Conservation (phyloP, 805 yeast genomes). For the Saccharomycopsis guyanensis region DNA sequence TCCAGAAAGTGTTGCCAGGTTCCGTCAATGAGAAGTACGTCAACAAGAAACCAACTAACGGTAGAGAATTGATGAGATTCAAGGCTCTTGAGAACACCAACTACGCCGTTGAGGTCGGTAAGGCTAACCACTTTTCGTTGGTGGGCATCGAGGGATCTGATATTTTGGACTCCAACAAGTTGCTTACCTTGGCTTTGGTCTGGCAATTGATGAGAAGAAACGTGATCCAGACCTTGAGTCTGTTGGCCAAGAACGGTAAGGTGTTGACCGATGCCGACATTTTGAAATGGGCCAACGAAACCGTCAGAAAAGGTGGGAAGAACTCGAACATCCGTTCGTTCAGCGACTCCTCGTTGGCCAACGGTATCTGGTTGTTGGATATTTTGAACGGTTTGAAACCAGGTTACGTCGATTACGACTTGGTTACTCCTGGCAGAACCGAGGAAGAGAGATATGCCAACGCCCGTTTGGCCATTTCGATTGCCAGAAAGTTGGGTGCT, state of each 20-base stretch:
- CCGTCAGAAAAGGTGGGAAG: slow-evolving; percentile 82
- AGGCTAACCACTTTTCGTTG: slow-evolving; percentile 82
- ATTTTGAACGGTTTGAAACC: slow-evolving; percentile 91
- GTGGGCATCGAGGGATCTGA: slow-evolving; percentile 99
- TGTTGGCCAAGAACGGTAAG: slow-evolving; percentile 63
- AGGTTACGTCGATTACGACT: slow-evolving; percentile 93
- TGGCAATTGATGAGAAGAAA: slow-evolving; percentile 99
- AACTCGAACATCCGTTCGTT: slow-evolving; percentile 66
- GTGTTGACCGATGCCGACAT: slow-evolving; percentile 81
- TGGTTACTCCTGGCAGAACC: slow-evolving; percentile 71
- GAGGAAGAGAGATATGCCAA: slow-evolving; percentile 88
- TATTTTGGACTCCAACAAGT: slow-evolving; percentile 86
- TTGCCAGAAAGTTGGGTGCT: slow-evolving; percentile 96
- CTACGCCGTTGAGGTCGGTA: slow-evolving; percentile 95
- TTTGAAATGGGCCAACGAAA: slow-evolving; percentile 87
- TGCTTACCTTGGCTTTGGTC: slow-evolving; percentile 84
- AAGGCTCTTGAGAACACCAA: slow-evolving; percentile 97
- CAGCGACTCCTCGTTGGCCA: slow-evolving; percentile 69
- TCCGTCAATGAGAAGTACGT: slow-evolving; percentile 71
- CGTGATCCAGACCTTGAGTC: slow-evolving; percentile 74
- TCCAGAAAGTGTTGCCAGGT: slow-evolving; percentile 93
- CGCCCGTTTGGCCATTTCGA: slow-evolving; percentile 94
- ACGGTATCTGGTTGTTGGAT: slow-evolving; percentile 79
- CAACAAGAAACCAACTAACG: slow-evolving; percentile 74
- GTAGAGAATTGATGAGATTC: slow-evolving; percentile 75